phyloP scores from a whole-genome alignment of 2,329 filamentous ascomycete genomes.

The Fulvia fulva region DNA sequence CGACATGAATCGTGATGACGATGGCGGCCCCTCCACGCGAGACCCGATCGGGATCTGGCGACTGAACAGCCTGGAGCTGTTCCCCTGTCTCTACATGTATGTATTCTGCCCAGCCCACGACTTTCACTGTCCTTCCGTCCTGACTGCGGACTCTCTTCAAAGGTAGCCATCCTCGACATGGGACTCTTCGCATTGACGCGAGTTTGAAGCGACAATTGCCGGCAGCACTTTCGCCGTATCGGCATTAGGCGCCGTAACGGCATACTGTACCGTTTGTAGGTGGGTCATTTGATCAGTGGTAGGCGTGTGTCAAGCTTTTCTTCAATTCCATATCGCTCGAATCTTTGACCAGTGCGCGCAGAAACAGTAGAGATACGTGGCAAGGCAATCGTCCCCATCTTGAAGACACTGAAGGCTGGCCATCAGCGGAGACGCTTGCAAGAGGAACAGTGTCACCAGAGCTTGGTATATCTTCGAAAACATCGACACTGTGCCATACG shows the following conservation, averaged over 20 bases:
- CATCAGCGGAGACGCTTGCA: too few relatives aligned
- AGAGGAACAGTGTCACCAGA: too few relatives aligned
- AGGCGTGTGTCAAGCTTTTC: not conserved
- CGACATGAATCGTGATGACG: not conserved
- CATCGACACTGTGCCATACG: too few relatives aligned
- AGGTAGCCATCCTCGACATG: too few relatives aligned
- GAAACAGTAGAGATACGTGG: too few relatives aligned
- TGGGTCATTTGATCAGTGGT: not conserved
- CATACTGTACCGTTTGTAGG: not conserved
- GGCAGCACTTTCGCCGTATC: not conserved
- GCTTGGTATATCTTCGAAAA: too few relatives aligned
- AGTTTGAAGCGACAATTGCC: not conserved
- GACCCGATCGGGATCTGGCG: not conserved
- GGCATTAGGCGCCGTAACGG: not conserved
- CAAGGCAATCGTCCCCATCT: too few relatives aligned
- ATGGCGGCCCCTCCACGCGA: not conserved
- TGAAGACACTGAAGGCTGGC: too few relatives aligned
- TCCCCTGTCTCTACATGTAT: not conserved
- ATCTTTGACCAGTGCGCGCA: not conserved
- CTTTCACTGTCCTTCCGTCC: too few relatives aligned
- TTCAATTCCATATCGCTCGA: not conserved
- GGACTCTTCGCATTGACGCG: too few relatives aligned
- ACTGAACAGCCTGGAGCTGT: not conserved
- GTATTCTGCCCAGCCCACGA: too few relatives aligned
- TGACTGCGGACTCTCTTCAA: too few relatives aligned